Percentiles rank a stretch among this genome's conserved stretches.
phyloP scores from a whole-genome alignment of 2,329 filamentous ascomycete genomes.

The Phialemoniopsis sp. region DNA sequence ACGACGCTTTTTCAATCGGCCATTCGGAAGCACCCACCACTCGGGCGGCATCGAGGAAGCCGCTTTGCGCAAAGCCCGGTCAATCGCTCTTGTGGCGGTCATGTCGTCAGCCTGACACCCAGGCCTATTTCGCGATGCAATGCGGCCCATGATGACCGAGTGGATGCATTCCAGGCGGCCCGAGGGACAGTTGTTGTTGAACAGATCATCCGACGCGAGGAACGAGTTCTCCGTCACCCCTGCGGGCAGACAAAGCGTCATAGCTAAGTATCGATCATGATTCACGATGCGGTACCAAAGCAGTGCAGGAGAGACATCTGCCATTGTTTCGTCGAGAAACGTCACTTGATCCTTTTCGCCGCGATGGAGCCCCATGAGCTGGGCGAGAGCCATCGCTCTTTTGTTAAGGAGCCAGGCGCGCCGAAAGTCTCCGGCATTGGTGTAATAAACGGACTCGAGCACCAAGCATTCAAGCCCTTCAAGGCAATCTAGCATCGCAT shows the following conservation, averaged over 20 bases:
- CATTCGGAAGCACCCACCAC: slow-evolving; percentile 33
- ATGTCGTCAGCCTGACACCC: slow-evolving; percentile 15
- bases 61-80: slow-evolving; percentile 29
- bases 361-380: slow-evolving; percentile 10
- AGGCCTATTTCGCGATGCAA: slow-evolving; percentile 30
- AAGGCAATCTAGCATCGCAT: slow-evolving; percentile 37
- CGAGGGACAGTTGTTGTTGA: too few relatives aligned
- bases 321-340: slow-evolving; percentile 18
- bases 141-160: slow-evolving; percentile 23
- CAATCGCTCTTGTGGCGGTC: slow-evolving; percentile 24
- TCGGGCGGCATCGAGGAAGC: slow-evolving; percentile 29
- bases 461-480: slow-evolving; percentile 47
- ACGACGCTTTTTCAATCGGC: slow-evolving; percentile 7
- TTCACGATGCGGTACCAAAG: slow-evolving; percentile 42
- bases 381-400: slow-evolving; percentile 29
- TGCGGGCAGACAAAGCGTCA: slow-evolving; percentile 41
- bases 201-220: slow-evolving; percentile 20
- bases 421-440: slow-evolving; percentile 40
- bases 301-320: slow-evolving; percentile 23
- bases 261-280: slow-evolving; percentile 40
- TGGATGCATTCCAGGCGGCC: slow-evolving; percentile 30
- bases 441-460: slow-evolving; percentile 39
- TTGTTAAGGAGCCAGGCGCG: slow-evolving; percentile 39
- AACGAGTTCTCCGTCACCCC: slow-evolving; percentile 22
- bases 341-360: slow-evolving; percentile 9